Evolutionary conservation across 768 basidiomycete genomes (phyloP).

Genomic region (Heimioporus sp.): DNA sequence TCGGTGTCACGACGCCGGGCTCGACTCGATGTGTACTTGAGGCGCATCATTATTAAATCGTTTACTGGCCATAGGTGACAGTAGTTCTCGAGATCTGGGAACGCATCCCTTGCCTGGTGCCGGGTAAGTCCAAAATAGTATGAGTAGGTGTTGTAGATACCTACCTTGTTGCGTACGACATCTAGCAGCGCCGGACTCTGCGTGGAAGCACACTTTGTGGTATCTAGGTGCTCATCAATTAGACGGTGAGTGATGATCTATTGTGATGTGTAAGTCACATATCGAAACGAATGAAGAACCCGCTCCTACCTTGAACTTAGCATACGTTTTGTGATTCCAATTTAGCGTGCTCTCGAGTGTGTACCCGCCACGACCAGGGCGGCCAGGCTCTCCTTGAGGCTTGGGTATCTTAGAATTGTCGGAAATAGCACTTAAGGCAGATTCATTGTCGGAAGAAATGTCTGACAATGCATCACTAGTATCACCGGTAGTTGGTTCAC

Average conservation of each 20-base stretch:
- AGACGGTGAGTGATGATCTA: neutral
- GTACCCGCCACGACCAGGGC: constrained; percentile 25
- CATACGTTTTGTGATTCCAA: constrained; percentile 18
- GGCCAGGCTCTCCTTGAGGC: constrained; percentile 22
- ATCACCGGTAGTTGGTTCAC: no score
- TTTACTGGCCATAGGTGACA: constrained; percentile 5
- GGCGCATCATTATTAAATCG: constrained; percentile 7
- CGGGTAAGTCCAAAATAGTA: neutral
- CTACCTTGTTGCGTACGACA: neutral
- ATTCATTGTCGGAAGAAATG: neutral
- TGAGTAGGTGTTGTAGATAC: no score
- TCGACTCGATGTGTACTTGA: constrained; percentile 5
- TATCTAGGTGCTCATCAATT: constrained; percentile 7
- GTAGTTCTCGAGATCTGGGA: constrained; percentile 15
- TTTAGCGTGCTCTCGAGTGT: constrained; percentile 16
- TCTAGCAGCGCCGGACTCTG: neutral
- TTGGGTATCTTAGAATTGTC: constrained; percentile 22
- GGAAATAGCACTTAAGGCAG: neutral
- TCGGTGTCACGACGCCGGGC: neutral
- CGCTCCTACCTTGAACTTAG: constrained; percentile 19
- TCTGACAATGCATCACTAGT: neutral
- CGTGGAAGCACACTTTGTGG: constrained; percentile 5
- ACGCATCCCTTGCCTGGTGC: neutral
- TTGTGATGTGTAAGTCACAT: neutral
- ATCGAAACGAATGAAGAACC: no score